phyloP scores from a whole-genome alignment of 192 early-diverging fungal species.

The Paraglomus occultum region DNA sequence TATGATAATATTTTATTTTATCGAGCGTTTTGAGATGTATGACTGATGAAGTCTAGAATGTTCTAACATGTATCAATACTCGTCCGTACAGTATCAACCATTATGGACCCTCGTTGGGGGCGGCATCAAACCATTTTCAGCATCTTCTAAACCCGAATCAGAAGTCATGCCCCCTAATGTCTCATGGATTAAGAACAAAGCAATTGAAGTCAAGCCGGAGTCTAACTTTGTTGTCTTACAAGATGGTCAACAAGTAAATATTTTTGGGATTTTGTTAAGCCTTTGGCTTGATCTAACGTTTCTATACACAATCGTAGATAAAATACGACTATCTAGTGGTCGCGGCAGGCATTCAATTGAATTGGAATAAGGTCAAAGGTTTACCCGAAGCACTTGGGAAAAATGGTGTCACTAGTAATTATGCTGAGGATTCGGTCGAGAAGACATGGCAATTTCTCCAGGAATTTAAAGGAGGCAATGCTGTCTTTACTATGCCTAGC shows the following conservation, averaged over 20 bases:
- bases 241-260: constrained; percentile 58
- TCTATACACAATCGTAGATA: background rate
- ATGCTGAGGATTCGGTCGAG: constrained; percentile 68
- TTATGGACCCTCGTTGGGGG: constrained; percentile 89
- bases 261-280: background rate
- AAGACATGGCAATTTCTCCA: constrained; percentile 73
- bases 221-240: constrained; percentile 63
- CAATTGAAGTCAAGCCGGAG: constrained; percentile 65
- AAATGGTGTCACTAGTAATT: constrained; percentile 83
- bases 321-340: constrained; percentile 70
- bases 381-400: constrained; percentile 71
- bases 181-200: constrained; percentile 73
- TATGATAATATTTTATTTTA: constrained; percentile 30
- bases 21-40: too few species aligned
- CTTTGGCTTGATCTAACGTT: background rate
- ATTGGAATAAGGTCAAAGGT: constrained; percentile 78
- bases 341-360: constrained; percentile 73
- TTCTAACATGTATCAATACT: background rate
- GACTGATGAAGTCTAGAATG: constrained; percentile 10
- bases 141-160: constrained; percentile 64
- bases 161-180: constrained; percentile 71
- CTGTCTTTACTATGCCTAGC: constrained; percentile 85
- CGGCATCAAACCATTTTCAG: constrained; percentile 74
- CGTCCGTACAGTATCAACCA: constrained; percentile 67
- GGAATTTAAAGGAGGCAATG: constrained; percentile 69